phyloP scores from a whole-genome alignment of 129 eudicot species.

The Artemisia annua region DNA sequence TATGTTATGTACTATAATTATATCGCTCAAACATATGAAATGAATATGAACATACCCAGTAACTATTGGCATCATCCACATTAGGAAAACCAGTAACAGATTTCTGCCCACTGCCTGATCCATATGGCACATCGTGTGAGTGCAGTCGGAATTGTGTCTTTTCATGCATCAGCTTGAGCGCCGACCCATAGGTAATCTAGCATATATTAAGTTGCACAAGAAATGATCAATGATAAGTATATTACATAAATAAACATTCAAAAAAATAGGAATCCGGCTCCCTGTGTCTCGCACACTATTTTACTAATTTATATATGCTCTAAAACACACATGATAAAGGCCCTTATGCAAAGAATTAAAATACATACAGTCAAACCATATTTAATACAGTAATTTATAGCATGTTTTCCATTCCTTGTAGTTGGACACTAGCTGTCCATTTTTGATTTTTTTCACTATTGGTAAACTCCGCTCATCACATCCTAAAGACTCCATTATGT shows the following conservation, averaged over 20 bases:
- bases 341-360: no score
- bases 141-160: constrained; percentile 81
- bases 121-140: constrained; percentile 99
- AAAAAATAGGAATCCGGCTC: neutral
- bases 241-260: neutral
- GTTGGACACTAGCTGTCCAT: no score
- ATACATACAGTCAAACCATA: no score
- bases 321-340: no score
- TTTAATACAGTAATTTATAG: no score
- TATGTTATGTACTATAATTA: neutral
- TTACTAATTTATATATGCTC: no score
- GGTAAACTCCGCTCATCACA: no score
- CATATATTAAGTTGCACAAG: constrained; percentile 13
- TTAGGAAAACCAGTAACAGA: constrained; percentile 91
- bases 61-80: constrained; percentile 95
- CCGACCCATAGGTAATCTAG: constrained; percentile 88
- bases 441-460: no score
- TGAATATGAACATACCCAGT: constrained; percentile 66
- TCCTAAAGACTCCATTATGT: no score
- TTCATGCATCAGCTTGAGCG: constrained; percentile 90
- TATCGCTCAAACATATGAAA: constrained; percentile 1
- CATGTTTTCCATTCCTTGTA: no score
- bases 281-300: neutral
- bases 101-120: constrained; percentile 99
- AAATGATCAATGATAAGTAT: neutral